Conservation (phyloP, 2,329 filamentous ascomycete species). For the Penicillium sp. region DNA sequence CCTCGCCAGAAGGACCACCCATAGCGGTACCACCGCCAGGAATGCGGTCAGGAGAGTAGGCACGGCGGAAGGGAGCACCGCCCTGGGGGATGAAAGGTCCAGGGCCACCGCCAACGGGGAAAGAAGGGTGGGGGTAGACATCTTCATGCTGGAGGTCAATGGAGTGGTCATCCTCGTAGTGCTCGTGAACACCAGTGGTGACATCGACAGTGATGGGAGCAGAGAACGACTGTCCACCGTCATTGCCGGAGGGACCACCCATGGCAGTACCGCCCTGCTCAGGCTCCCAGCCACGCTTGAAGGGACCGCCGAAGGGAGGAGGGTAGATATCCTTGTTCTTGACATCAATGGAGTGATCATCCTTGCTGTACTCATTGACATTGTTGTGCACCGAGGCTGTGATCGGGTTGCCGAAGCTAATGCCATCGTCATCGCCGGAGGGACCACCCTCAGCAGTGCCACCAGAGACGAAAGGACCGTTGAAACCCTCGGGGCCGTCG, state of each 20-base stretch:
- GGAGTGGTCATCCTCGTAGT: constrained; percentile 28
- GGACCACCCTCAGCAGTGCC: constrained; percentile 29
- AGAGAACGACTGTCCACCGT: constrained; percentile 33
- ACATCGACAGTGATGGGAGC: constrained; percentile 23
- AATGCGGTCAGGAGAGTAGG: constrained; percentile 18
- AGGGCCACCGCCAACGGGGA: constrained; percentile 12
- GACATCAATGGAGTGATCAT: constrained; percentile 28
- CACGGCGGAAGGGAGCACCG: constrained; percentile 20
- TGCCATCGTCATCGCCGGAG: constrained; percentile 26
- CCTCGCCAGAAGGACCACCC: constrained; percentile 29
- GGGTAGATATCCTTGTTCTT: constrained; percentile 28
- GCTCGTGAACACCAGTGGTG: constrained; percentile 23
- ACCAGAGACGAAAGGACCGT: constrained; percentile 12
- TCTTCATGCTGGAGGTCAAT: constrained; percentile 26
- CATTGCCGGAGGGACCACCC: constrained; percentile 33
- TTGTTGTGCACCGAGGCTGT: constrained; percentile 19
- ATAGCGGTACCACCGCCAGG: constrained; percentile 17
- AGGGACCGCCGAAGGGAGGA: constrained; percentile 18
- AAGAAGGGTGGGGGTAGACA: constrained; percentile 12
- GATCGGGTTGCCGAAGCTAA: constrained; percentile 16
- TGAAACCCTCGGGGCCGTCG: not conserved
- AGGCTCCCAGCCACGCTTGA: constrained; percentile 24
- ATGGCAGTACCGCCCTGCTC: constrained; percentile 25
- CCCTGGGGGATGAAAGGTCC: constrained; percentile 11
- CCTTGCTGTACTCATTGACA: constrained; percentile 27